A percentile compares a stretch with the other conserved stretches of the same genome.
Evolutionary conservation across 2,329 filamentous ascomycete genomes (phyloP).

Genomic region (Trichoderma sp.): DNA sequence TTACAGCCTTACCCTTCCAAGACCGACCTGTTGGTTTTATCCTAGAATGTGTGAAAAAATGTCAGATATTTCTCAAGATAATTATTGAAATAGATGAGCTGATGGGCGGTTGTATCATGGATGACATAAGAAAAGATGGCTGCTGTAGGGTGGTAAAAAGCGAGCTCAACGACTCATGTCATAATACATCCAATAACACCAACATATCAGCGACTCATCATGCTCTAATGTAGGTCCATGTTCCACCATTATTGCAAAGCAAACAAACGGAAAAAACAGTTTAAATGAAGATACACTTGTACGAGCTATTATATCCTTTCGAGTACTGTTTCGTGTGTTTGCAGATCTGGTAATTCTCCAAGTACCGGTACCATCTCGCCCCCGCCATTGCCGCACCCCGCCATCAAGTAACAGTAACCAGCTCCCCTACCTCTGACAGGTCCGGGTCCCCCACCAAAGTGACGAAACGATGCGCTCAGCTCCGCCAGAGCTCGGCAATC

Average conservation of each 20-base stretch:
- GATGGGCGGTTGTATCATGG: no score
- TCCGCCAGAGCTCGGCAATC: slow-evolving; percentile 29
- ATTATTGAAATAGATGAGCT: no score
- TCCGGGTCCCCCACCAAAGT: slow-evolving; percentile 20
- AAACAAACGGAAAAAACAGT: not conserved
- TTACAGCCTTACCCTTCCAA: no score
- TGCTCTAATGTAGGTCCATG: not conserved
- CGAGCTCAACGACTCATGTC: not conserved
- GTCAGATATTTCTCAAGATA: no score
- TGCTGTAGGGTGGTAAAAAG: not conserved
- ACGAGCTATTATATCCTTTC: no score
- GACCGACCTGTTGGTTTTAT: no score
- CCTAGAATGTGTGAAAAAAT: no score
- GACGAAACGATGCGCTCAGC: slow-evolving; percentile 33
- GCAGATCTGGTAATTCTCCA: not conserved
- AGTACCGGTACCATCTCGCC: not conserved
- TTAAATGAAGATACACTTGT: not conserved
- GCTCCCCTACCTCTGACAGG: not conserved
- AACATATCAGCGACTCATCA: not conserved
- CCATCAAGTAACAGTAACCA: not conserved
- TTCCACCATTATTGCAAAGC: not conserved
- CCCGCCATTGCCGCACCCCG: not conserved
- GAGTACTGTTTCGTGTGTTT: no score
- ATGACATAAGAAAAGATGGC: not conserved
- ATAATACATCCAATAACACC: not conserved